Conservation (phyloP, 352 stramenopile genomes). For the Phytophthora vignae region DNA sequence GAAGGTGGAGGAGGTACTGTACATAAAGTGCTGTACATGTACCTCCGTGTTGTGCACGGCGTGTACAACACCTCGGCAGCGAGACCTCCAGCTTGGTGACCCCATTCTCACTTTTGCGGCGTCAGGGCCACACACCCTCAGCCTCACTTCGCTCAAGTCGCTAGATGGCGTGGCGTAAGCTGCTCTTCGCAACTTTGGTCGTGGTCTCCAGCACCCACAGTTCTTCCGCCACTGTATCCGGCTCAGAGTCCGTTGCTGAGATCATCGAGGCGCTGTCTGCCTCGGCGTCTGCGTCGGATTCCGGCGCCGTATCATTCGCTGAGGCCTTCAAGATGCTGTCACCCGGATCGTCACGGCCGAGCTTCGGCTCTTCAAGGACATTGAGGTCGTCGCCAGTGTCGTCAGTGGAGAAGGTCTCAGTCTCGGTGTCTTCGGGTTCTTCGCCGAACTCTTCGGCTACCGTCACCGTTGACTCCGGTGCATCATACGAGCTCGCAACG, state of each 20-base stretch:
- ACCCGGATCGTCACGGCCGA: neutral
- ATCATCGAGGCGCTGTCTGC: constrained; percentile 12
- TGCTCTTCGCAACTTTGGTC: constrained; percentile 2
- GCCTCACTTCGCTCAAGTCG: neutral
- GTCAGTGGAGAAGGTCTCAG: constrained; percentile 9
- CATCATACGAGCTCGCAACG: constrained; percentile 27
- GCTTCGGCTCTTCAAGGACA: neutral
- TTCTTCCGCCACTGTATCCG: constrained; percentile 2
- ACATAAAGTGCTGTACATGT: too few species aligned
- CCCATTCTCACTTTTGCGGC: constrained; percentile 34
- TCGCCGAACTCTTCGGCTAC: constrained; percentile 28
- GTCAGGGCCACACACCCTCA: constrained; percentile 1
- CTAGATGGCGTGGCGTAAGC: constrained; percentile 14
- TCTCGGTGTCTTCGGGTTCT: constrained; percentile 17
- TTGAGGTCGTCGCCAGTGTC: neutral
- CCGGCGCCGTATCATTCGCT: constrained; percentile 17
- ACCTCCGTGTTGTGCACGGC: too few species aligned
- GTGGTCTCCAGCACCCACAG: constrained; percentile 1
- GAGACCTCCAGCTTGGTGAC: neutral
- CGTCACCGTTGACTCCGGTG: constrained; percentile 22
- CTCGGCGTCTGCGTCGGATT: constrained; percentile 8
- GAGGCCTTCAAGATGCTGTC: neutral
- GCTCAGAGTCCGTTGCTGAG: constrained; percentile 3
- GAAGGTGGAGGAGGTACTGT: too few species aligned
- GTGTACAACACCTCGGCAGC: too few species aligned